Base-by-base conservation (phyloP, 371 early-diverging fungal species). In the Mucor velutinosus region DNA sequence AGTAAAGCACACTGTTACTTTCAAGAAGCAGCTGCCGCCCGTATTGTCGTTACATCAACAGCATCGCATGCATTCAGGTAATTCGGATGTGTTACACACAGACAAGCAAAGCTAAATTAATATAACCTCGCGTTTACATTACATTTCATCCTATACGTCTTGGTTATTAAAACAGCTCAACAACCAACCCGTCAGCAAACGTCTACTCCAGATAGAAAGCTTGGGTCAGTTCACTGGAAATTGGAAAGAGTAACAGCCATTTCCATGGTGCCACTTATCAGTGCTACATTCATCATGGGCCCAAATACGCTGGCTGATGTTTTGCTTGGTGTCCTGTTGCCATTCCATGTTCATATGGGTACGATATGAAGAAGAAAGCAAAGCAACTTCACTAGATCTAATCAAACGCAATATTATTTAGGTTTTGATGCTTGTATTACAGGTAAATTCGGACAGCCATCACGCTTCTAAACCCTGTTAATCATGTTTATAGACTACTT, bases 301-400 rank as follows among this genome's bases (percentile, higher is more conserved):
- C 83, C 95, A 27, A 86, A 90, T 72, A 89, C 94, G 6, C 82
- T 91, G 62, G 88, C 90, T 73, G 96, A 97, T 76, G 88, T 95
- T 72, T 77, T 86, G n/a, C 74, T 97, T 64, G 95, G 94, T 39
- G 85, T 95, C 19, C 91, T 94, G 35, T 67, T 97, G 62, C 96
- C 96, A 17, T 77, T 94, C 56, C 97, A 97, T 86, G 74, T 85
- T 35, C 91, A 97, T 81, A 84, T 95, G 66, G 95, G 94, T 65
- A 58, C 19, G 27, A 5, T 53, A 19, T 11, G 4, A 27, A 14
- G 5, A 51, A 10, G 0, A 27, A 23, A 3, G 4, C n/a, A n/a
- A n/a, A n/a, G n/a, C n/a, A n/a, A n/a, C n/a, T n/a, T n/a, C n/a
- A n/a, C n/a, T n/a, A n/a, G n/a, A n/a, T n/a, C n/a, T n/a, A 19